These are phyloP conservation scores for Fraxinus albicans DNA, from an alignment of 305 asterid genomes.

Conservation along the genomic window DNA sequence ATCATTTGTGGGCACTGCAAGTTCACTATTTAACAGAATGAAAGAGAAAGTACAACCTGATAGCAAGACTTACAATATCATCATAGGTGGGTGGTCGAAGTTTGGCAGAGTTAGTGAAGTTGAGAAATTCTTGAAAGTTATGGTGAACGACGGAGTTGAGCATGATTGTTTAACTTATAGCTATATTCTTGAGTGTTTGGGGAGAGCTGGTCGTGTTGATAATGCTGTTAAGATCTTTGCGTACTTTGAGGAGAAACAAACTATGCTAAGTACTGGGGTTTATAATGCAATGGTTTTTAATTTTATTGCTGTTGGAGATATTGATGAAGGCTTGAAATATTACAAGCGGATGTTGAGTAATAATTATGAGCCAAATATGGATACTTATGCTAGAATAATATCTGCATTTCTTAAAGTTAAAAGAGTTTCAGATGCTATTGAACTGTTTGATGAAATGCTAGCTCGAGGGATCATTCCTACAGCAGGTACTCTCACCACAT, in stretches of 20 bases:
- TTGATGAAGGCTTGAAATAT: conserved; percentile 58
- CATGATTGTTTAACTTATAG: conserved; percentile 63
- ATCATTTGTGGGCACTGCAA: conserved; percentile 58
- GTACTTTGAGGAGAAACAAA: conserved; percentile 52
- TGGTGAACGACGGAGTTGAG: conserved; percentile 72
- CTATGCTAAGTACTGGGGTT: conserved; percentile 40
- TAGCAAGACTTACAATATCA: conserved; percentile 45
- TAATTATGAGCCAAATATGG: conserved; percentile 52
- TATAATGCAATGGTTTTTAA: conserved; percentile 75
- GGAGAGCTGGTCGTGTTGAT: conserved; percentile 63
- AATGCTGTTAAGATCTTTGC: conserved; percentile 57
- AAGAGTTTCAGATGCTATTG: conserved; percentile 83
- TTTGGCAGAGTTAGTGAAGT: conserved; percentile 68
- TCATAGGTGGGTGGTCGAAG: conserved; percentile 83
- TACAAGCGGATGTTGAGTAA: conserved; percentile 50
- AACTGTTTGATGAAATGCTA: conserved; percentile 78
- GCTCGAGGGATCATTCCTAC: conserved; percentile 56
- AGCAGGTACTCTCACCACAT: conserved; percentile 60
- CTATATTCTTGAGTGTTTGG: conserved; percentile 63
- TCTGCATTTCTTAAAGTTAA: conserved; percentile 51
- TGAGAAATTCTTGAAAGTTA: conserved; percentile 51
- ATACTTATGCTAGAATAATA: conserved; percentile 62
- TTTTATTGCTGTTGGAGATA: conserved; percentile 46
- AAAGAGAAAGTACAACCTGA: conserved; percentile 49
- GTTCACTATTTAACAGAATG: conserved; percentile 56